Base-by-base conservation (phyloP, 176 grass and related monocot genomes). In the Tillandsia fasciculata region DNA sequence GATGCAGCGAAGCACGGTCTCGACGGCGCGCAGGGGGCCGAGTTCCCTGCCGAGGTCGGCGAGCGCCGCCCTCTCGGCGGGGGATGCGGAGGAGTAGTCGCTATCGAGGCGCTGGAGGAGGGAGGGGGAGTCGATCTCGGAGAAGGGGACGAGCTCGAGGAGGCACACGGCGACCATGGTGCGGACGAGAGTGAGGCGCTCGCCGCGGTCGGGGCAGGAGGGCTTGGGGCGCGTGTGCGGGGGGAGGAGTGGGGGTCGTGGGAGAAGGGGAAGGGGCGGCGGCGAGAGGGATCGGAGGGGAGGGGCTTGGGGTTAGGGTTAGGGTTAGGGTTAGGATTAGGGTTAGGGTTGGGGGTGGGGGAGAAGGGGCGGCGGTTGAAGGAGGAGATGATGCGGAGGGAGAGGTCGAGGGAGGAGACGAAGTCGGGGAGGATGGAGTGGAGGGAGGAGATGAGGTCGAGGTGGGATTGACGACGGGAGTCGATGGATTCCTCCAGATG, bases 131-230 rank as follows among this genome's bases (percentile, higher is more conserved):
- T 99, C 94, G 48, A 85, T 99, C 82, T 90, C 89, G 65, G 79
- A 65, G 72, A 93, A 99, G 24, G 94, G 89, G 17, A 88, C 75
- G 12, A 82, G 83, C 75, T 99, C 89, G 0, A 99, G 94, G 49
- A 99, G 94, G 66, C 84, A 99, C 1, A 93, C 89, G 1, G 94
- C 82, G 17, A 93, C 84, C 89, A 99, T 90, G 81, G 89, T 87
- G 29, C 89, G 89, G 48, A 99, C 87, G 23, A 88, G 52, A 3
- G 83, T 74, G 66, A 99, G 77, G n/a, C 81, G 85, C 2, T 86
- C 89, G 1, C 29, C 70, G 27, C 72, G 2, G 64, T 73, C 70
- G 28, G 85, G 26, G 11, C 83, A 70, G 71, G 74, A 29, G 77
- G 77, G 11, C 82, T 78, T 48, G 77, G 80, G 87, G 61, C 81